Evolutionary conservation across 208 protist species (phyloP), one percentile per base, ranked within the genome.

Genomic region (Acanthamoeba triangularis): DNA sequence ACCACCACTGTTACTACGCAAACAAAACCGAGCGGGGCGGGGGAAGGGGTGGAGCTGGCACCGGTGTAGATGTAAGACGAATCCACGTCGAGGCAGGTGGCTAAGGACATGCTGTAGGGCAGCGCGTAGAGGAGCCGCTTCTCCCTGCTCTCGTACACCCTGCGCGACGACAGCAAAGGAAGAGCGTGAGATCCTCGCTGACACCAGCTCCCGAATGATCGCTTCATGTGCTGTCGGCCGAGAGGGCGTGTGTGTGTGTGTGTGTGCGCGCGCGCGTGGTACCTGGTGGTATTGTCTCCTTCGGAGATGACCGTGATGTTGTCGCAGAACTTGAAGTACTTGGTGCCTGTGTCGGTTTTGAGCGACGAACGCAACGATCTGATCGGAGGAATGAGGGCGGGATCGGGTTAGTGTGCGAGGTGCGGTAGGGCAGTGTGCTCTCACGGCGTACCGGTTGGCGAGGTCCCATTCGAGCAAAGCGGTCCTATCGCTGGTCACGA

Each of bases 51-150:
- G 10, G 11, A 78, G 20, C 33, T 11, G 44, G 52, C 18, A 78
- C 72, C 78, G 23, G 47, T 87, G 78, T 63, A 87, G 41, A 87
- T 87, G 47, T 61, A 87, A 30, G 47, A 37, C 7, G 78, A 20
- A 18, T 87, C 47, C 7, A 87, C 47, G 49, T 87, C 78, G 25
- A 87, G 10, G 47, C 47, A 87, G 8, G 78, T 87, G 37, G 78
- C 78, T 23, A 87, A 37, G n/a, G 78, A 87, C 78, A 87, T 87
- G 78, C 49, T 87, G 47, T 87, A 87, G 20, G 78, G 78, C n/a
- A 87, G n/a, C 7, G 78, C 13, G 28, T 87, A 61, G 49, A 87
- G 78, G 20, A 87, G 49, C 5, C 78, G 14, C 47, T 87, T 87
- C 23, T 87, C 47, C 28, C 28, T 7, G 28, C 49, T 87, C 49